A percentile compares a stretch with the other conserved stretches of the same genome.
phyloP scores from a whole-genome alignment of 73 alveolate genomes.

The Blepharisma japonicum region DNA sequence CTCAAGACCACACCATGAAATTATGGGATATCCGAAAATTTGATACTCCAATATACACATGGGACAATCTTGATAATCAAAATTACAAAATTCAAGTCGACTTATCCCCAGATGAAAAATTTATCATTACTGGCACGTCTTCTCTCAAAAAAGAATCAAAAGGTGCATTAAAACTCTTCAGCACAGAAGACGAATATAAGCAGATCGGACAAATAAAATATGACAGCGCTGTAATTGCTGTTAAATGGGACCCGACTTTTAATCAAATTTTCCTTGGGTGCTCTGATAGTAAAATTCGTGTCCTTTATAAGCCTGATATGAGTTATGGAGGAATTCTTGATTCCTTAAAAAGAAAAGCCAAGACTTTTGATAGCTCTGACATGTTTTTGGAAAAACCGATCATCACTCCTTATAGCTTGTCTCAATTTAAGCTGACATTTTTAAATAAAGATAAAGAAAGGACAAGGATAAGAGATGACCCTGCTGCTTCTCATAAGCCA shows the following conservation, averaged over 20 bases:
- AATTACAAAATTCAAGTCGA: constrained; percentile 38
- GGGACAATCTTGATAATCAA: constrained; percentile 45
- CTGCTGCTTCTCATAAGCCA: constrained; percentile 34
- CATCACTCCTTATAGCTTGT: constrained; percentile 38
- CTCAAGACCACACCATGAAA: constrained; percentile 83
- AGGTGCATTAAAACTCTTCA: neutral
- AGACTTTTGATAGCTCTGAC: neutral
- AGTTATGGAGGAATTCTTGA: constrained; percentile 42
- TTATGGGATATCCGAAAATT: constrained; percentile 86
- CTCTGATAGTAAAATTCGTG: constrained; percentile 40
- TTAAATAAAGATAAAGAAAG: constrained; percentile 26
- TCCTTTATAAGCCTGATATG: constrained; percentile 51
- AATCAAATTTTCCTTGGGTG: constrained; percentile 52
- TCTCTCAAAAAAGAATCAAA: neutral
- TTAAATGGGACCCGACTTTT: constrained; percentile 41
- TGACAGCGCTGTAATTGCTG: constrained; percentile 35
- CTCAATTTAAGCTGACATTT: constrained; percentile 35
- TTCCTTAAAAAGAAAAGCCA: neutral
- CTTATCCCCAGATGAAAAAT: constrained; percentile 55
- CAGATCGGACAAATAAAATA: constrained; percentile 4
- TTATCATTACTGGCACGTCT: constrained; percentile 59
- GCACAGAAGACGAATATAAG: neutral
- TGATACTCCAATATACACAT: constrained; percentile 54
- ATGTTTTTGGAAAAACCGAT: constrained; percentile 29
- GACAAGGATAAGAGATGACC: constrained; percentile 37